Base-by-base conservation (phyloP, 495 filamentous ascomycete genomes). In the Parathielavia appendiculata region DNA sequence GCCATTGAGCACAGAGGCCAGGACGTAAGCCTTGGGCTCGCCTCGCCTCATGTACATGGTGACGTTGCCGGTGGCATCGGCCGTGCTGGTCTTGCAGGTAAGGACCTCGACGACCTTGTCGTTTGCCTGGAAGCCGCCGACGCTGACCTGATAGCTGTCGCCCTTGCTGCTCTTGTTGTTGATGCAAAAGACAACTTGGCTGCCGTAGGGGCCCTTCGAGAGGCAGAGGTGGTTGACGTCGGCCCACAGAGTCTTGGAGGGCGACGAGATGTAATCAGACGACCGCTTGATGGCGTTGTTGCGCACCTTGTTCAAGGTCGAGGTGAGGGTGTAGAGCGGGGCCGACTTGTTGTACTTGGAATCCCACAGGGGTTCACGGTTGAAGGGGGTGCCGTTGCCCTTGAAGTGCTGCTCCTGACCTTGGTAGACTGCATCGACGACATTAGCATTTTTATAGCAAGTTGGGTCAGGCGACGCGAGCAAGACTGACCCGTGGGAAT, bases 311-410 rank as follows among this genome's bases (percentile, higher is more conserved):
- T 89, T 89, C 16, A 84, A 53, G n/a, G 66, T 74, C 0, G 79
- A 68, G 23, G 83, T 81, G 38, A 79, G 76, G 2, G 70, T 71
- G 75, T 89, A 91, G 5, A 91, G 76, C 6, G 79, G 70, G 0
- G 80, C 62, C 16, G 64, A 61, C 46, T 80, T 87, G 62, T 80
- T 66, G 70, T 90, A 92, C 2, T 66, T 68, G 36, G 81, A 80
- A 9, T 79, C 71, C 89, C 89, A 93, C 38, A 90, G 62, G 30
- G 88, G 83, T 70, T 91, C 87, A 51, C 89, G 86, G 70, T 91
- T 87, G 49, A 71, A 63, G 1, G 88, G 88, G 32, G 83, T 81
- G 56, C 56, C 67, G 34, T 74, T 70, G 58, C 88, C 86, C 9
- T 69, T 69, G 68, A 85, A 84, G 59, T 85, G 82, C 63, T 92